Evolutionary conservation across 805 yeast genomes (phyloP), one percentile per base, ranked within the genome.

Genomic region (Alloascoidea africana): DNA sequence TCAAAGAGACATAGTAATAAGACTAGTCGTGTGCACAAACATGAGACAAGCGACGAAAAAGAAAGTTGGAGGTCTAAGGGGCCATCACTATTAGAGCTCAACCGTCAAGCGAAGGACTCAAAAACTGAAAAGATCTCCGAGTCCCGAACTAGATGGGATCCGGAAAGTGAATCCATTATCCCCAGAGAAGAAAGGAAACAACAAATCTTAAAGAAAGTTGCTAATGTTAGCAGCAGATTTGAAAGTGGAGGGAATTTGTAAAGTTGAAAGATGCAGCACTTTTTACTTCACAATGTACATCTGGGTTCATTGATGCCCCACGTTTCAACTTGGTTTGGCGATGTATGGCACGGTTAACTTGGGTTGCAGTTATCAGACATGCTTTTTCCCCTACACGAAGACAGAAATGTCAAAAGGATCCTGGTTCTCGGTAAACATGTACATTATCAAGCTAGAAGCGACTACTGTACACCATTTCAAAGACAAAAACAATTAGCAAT

Each of bases 51-150:
- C n/a, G n/a, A n/a, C n/a, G n/a, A n/a, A n/a, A n/a, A n/a, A n/a
- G n/a, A n/a, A n/a, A 17, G 5, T 18, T 17, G 4, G 34, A 33
- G 4, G 13, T 14, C 16, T 6, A 16, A 33, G 27, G 33, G 13
- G 14, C 44, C 42, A 3, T 42, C 46, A 14, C 39, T 41, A 16
- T 17, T 43, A 16, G 43, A 39, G 38, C 35, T 40, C 2, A 36
- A 33, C 19, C 33, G 23, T 13, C 34, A 42, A 32, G 32, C 35
- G 17, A 33, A 33, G 17, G 32, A 15, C 5, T 14, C 17, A 11
- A 42, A 43, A 17, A 30, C 16, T 11, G 35, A 42, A 19, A 41
- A 42, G 43, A n/a, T n/a, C n/a, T n/a, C n/a, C n/a, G n/a, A n/a
- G n/a, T n/a, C n/a, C n/a, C n/a, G n/a, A n/a, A n/a, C n/a, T n/a